A percentile compares a stretch with the other conserved stretches of the same genome.
Evolutionary conservation across 1,284 basidiomycete genomes (phyloP).

Genomic region (Marasmius tenuissimus): DNA sequence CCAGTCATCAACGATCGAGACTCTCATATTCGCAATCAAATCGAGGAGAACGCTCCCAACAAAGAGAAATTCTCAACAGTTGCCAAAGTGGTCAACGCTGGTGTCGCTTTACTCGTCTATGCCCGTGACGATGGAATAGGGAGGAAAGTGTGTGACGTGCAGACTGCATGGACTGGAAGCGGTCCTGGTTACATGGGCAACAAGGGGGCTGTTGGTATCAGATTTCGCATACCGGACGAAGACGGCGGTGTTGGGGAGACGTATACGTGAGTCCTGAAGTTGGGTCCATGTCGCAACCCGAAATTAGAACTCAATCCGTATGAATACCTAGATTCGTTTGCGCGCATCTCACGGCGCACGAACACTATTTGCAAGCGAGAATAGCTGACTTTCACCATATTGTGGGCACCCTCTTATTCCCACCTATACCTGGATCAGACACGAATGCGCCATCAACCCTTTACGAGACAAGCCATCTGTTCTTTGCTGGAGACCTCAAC

Average conservation of each 20-base stretch:
- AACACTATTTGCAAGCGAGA: conserved; percentile 68
- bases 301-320: conserved; percentile 8
- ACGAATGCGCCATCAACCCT: conserved; percentile 55
- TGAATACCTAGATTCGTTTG: conserved; percentile 77
- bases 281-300: conserved; percentile 5
- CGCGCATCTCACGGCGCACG: conserved; percentile 89
- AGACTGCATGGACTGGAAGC: conserved; percentile 75
- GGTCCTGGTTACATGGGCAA: conserved; percentile 87
- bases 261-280: conserved; percentile 69
- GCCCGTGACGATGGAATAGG: conserved; percentile 70
- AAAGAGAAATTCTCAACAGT: conserved; percentile 72
- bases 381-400: conserved; percentile 85
- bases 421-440: conserved; percentile 45
- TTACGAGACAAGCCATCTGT: conserved; percentile 81
- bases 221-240: conserved; percentile 69
- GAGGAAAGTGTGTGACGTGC: conserved; percentile 60
- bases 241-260: conserved; percentile 66
- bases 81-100: conserved; percentile 75
- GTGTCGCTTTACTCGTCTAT: conserved; percentile 80
- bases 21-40: conserved; percentile 65
- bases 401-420: conserved; percentile 81
- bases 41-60: conserved; percentile 66
- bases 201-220: conserved; percentile 91
- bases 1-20: conserved; percentile 62
- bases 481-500: conserved; percentile 89